Evolutionary conservation across 139 green algal species (phyloP).

Genomic region (Coccomyxa sp.): DNA sequence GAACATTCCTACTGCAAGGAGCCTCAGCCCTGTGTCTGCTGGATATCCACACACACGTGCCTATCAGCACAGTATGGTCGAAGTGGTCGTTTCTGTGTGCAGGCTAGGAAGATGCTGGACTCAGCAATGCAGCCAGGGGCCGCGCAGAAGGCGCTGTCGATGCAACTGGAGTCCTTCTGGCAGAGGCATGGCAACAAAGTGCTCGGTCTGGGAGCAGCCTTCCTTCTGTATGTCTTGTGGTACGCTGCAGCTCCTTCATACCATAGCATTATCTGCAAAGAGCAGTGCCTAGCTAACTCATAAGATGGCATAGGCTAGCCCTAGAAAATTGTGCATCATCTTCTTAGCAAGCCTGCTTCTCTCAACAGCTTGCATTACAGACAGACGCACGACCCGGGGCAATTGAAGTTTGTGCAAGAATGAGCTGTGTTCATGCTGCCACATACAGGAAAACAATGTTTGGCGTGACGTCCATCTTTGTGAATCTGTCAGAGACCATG

Average conservation of each 20-base stretch:
- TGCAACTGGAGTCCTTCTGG: constrained; percentile 62
- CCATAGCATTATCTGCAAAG: not conserved
- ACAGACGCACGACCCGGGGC: no score
- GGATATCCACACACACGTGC: no score
- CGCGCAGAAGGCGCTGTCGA: constrained; percentile 32
- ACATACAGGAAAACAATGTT: constrained; percentile 25
- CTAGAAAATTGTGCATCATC: not conserved
- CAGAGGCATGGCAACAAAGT: constrained; percentile 38
- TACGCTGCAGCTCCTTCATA: not conserved
- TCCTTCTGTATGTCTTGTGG: constrained; percentile 46
- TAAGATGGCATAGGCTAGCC: not conserved
- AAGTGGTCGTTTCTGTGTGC: constrained; percentile 11
- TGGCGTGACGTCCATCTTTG: constrained; percentile 37
- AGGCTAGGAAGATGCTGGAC: constrained; percentile 21
- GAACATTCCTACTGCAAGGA: no score
- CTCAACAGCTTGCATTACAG: not conserved
- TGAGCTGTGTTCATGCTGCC: not conserved
- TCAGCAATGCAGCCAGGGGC: constrained; percentile 15
- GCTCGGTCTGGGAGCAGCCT: constrained; percentile 14
- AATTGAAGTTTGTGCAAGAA: no score
- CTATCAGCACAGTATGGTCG: no score
- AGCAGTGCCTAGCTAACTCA: not conserved
- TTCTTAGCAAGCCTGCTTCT: not conserved
- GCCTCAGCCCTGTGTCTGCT: no score
- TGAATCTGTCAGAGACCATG: constrained; percentile 53